Conservation (phyloP, 1,284 basidiomycete genomes). For the Cronartium quercuum region DNA sequence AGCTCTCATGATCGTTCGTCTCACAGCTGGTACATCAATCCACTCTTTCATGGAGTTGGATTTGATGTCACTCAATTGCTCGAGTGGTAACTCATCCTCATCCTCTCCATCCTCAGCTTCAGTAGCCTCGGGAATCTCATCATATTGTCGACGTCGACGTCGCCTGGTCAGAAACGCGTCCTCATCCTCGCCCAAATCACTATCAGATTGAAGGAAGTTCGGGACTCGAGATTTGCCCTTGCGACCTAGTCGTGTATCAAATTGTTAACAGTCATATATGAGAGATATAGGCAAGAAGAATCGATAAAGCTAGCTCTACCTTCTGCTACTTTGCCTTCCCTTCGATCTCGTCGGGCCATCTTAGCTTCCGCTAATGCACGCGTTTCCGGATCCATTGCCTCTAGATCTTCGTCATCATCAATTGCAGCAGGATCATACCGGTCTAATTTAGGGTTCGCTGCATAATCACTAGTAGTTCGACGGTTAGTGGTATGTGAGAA, state of each 20-base stretch:
- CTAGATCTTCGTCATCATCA: conserved; percentile 73
- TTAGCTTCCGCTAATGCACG: conserved; percentile 77
- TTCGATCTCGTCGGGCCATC: conserved; percentile 81
- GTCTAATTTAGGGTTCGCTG: conserved; percentile 72
- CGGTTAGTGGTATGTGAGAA: no score
- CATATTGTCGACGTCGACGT: conserved; percentile 51
- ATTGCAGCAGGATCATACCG: conserved; percentile 78
- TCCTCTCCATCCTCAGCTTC: conserved; percentile 51
- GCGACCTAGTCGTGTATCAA: conserved; percentile 40
- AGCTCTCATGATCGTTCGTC: conserved; percentile 79
- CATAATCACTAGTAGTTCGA: conserved; percentile 70
- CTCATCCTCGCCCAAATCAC: conserved; percentile 50
- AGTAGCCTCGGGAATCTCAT: conserved; percentile 47
- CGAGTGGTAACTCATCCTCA: conserved; percentile 69
- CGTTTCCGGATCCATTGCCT: conserved; percentile 64
- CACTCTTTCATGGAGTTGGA: conserved; percentile 94
- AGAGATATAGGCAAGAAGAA: conserved; percentile 41
- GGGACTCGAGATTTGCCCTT: conserved; percentile 66
- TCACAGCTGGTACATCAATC: conserved; percentile 86
- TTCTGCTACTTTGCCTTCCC: conserved; percentile 59
- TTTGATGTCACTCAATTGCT: conserved; percentile 95
- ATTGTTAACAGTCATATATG: conserved; percentile 56
- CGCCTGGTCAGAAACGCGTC: conserved; percentile 48
- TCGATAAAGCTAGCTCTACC: conserved; percentile 48
- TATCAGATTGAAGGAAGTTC: conserved; percentile 70